Base-by-base conservation (phyloP, 2,329 filamentous ascomycete genomes). In the Fusarium sambucinum region DNA sequence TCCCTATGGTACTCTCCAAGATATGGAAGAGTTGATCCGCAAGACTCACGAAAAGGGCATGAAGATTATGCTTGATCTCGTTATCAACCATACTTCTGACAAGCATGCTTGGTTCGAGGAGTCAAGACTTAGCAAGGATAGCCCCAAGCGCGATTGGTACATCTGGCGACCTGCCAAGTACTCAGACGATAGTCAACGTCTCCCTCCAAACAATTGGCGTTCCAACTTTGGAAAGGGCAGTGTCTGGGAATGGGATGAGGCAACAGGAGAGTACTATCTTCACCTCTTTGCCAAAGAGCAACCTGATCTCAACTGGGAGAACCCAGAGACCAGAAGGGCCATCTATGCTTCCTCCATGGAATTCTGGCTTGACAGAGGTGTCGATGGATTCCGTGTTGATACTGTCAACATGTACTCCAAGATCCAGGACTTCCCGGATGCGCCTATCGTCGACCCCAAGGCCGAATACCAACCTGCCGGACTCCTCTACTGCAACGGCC, bases 241-340 rank as follows among this genome's bases (percentile, higher is more conserved):
- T 54, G 87, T 85, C 0, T 93, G 90, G 91, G 82, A 89, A 61
- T 94, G 87, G 81, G 91, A 94, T 71, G 88, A 92, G 68, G 75
- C 79, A n/a, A 92, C 91, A 0, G 83, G 85, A 47, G 90, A 94
- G 77, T 94, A 93, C 77, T 94, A 93, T 73, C 86, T 94, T 0
- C 89, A 91, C 64, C 83, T 96, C 13, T 96, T 93, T 76, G 88
- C 90, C 9, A 86, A 85, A 7, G 88, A 92, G 68, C 92, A 95
- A 76, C 92, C 93, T 0, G 93, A 96, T 71, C 83, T 96, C n/a
- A 96, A 96, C 79, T 96, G 92, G 92, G 91, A 94, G 74, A 91
- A 90, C 59, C 83, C 84, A 0, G 87, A 86, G 12, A 87, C 91
- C 0, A 86, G 92, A 17, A 80, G 86, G 45, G 92, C 91, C 3